phyloP scores from a whole-genome alignment of 2,329 filamentous ascomycete species.

The Beauveria australis region DNA sequence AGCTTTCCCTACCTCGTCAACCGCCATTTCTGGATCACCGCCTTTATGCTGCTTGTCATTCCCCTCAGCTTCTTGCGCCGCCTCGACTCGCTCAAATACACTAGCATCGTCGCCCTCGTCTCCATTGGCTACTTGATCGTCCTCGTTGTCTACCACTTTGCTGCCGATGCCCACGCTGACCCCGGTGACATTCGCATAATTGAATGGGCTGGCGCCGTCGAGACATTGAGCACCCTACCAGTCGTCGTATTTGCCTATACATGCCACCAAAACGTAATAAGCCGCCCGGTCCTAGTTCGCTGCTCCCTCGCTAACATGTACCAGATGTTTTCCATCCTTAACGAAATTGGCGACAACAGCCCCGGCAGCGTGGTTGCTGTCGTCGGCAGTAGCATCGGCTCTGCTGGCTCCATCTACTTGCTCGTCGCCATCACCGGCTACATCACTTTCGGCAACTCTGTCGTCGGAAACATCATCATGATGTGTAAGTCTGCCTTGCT shows the following conservation, averaged over 20 bases:
- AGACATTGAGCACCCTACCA: slow-evolving; percentile 76
- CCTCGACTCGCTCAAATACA: slow-evolving; percentile 95
- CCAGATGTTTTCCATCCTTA: slow-evolving; percentile 97
- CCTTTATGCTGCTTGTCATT: slow-evolving; percentile 94
- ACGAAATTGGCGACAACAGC: slow-evolving; percentile 83
- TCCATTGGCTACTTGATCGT: slow-evolving; percentile 93
- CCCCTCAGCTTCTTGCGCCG: slow-evolving; percentile 86
- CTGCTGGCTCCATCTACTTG: slow-evolving; percentile 78
- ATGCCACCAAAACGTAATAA: slow-evolving; percentile 85
- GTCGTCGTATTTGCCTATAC: slow-evolving; percentile 99
- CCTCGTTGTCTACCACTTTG: slow-evolving; percentile 87
- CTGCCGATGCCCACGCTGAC: slow-evolving; percentile 66
- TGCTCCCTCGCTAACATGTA: slow-evolving; percentile 20
- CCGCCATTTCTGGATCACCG: slow-evolving; percentile 94
- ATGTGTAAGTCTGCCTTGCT: slow-evolving; percentile 59
- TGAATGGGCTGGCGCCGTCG: slow-evolving; percentile 69
- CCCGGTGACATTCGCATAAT: slow-evolving; percentile 69
- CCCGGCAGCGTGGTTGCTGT: slow-evolving; percentile 68
- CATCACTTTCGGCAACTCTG: slow-evolving; percentile 83
- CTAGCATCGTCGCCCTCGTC: slow-evolving; percentile 80
- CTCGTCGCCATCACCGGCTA: slow-evolving; percentile 93
- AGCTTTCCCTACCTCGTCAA: slow-evolving; percentile 68
- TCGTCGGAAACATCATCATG: slow-evolving; percentile 85
- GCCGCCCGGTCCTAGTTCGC: neutral
- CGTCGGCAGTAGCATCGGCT: slow-evolving; percentile 75